Conservation (phyloP, 2,329 filamentous ascomycete species). For the Ramichloridium luteum region DNA sequence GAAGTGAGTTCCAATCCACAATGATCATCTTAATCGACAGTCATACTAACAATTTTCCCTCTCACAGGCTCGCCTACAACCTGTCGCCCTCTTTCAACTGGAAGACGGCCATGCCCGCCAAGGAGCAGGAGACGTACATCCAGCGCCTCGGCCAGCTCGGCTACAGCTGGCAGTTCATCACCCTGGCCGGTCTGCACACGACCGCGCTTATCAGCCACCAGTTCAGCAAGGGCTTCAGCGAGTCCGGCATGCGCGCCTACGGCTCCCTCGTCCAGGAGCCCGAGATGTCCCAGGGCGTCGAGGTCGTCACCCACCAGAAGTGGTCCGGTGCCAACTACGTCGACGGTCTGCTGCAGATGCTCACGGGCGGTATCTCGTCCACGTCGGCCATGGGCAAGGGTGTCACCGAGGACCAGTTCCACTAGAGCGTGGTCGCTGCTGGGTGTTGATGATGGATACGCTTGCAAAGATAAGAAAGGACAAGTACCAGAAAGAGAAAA, state of each 20-base stretch:
- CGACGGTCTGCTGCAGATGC: conserved; percentile 93
- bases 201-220: conserved; percentile 84
- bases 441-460: too few relatives aligned
- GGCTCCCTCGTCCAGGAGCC: conserved; percentile 96
- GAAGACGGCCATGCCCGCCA: conserved; percentile 87
- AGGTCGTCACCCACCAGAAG: conserved; percentile 98
- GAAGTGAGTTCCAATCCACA: conserved; percentile 51
- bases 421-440: conserved; percentile 7
- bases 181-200: conserved; percentile 90
- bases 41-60: conserved; percentile 9
- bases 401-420: conserved; percentile 94
- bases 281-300: conserved; percentile 79
- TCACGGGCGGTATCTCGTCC: conserved; percentile 79
- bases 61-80: conserved; percentile 85
- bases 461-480: too few relatives aligned
- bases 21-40: conserved; percentile 3
- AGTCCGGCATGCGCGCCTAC: conserved; percentile 78
- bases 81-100: conserved; percentile 99
- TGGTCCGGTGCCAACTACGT: conserved; percentile 94
- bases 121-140: conserved; percentile 97
- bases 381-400: conserved; percentile 96
- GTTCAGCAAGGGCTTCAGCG: conserved; percentile 68
- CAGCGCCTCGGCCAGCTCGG: conserved; percentile 71
- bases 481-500: too few relatives aligned
- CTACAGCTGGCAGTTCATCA: conserved; percentile 99